Percentiles rank a stretch among this genome's conserved stretches.
Evolutionary conservation across 495 filamentous ascomycete genomes (phyloP).

Genomic region (Aspergillus nidulans): DNA sequence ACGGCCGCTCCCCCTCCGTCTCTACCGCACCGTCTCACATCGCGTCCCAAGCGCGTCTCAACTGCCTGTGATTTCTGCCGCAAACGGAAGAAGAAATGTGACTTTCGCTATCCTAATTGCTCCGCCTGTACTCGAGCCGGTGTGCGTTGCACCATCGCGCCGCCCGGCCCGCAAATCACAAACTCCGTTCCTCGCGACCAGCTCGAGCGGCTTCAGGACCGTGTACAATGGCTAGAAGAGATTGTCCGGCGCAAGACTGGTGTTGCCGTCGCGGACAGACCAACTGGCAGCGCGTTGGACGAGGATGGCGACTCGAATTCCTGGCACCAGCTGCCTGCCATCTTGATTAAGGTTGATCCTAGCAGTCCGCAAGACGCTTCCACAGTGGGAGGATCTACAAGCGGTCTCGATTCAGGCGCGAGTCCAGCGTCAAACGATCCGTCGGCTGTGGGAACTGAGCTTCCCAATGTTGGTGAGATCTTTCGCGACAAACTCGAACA

Average conservation of each 20-base stretch:
- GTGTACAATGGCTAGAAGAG: slow-evolving; percentile 48
- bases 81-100: slow-evolving; percentile 52
- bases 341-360: slow-evolving; percentile 39
- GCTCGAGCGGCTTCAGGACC: slow-evolving; percentile 49
- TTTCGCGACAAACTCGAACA: slow-evolving; percentile 44
- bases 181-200: slow-evolving; percentile 44
- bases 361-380: slow-evolving; percentile 11
- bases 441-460: slow-evolving; percentile 28
- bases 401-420: slow-evolving; percentile 23
- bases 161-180: slow-evolving; percentile 39
- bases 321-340: slow-evolving; percentile 42
- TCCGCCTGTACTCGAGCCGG: slow-evolving; percentile 48
- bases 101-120: slow-evolving; percentile 51
- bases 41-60: slow-evolving; percentile 35
- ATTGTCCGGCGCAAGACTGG: slow-evolving; percentile 38
- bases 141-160: slow-evolving; percentile 47
- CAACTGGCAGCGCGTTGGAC: slow-evolving; percentile 33
- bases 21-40: slow-evolving; percentile 7
- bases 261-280: slow-evolving; percentile 31
- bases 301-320: slow-evolving; percentile 37
- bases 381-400: slow-evolving; percentile 13
- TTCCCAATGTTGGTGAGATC: slow-evolving; percentile 44
- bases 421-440: slow-evolving; percentile 19
- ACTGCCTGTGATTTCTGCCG: slow-evolving; percentile 52
- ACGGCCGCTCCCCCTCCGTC: slow-evolving; percentile 1